Evolutionary conservation across 148 eudicot species (phyloP).

Genomic region (Drosera capensis): DNA sequence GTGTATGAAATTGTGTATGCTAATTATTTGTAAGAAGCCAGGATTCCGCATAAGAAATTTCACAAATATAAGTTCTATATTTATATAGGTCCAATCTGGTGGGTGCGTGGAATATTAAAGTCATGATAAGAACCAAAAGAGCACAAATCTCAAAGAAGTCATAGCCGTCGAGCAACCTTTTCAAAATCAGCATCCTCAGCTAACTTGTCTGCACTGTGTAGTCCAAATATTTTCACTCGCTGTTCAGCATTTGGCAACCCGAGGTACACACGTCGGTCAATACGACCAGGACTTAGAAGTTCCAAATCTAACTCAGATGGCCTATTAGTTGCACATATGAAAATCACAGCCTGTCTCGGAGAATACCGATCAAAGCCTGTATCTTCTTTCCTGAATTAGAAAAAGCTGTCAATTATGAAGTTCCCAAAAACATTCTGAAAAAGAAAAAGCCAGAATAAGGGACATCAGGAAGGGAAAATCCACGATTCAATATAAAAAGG

Average conservation of each 20-base stretch:
- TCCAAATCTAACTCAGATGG: conserved; percentile 79
- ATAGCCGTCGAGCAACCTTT: conserved; percentile 25
- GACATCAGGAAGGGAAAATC: too few species aligned
- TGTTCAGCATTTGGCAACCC: conserved; percentile 89
- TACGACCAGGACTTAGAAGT: conserved; percentile 73
- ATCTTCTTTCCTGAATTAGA: conserved; percentile 45
- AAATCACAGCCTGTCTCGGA: conserved; percentile 73
- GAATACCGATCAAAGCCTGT: conserved; percentile 86
- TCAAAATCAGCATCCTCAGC: conserved; percentile 82
- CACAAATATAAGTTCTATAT: too few species aligned
- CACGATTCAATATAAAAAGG: too few species aligned
- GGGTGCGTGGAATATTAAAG: neutral
- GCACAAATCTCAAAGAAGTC: neutral
- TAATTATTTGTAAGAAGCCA: too few species aligned
- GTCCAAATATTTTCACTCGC: conserved; percentile 74
- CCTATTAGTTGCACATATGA: conserved; percentile 93
- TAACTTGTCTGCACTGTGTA: conserved; percentile 73
- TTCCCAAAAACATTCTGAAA: neutral
- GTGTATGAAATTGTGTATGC: too few species aligned
- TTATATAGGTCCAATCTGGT: too few species aligned
- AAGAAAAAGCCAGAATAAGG: neutral
- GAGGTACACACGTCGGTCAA: conserved; percentile 80
- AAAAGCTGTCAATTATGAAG: conserved; percentile 2
- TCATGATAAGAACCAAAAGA: too few species aligned
- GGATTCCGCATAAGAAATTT: too few species aligned